Conservation (phyloP, 1,284 basidiomycete species). For the Gomphus sp. region DNA sequence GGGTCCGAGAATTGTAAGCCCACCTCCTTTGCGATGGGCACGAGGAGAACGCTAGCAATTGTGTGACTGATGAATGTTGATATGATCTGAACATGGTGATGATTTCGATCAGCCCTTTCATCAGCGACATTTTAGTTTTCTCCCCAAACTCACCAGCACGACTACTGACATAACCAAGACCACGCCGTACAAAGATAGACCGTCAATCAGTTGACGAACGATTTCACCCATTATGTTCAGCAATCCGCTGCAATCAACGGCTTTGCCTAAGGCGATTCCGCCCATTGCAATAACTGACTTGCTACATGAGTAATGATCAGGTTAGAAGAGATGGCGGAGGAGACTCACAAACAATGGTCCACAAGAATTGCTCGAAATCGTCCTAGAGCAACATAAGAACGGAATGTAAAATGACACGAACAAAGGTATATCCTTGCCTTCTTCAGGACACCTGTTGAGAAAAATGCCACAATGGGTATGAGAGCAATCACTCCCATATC, state of each 20-base stretch:
- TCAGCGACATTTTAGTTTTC: not conserved
- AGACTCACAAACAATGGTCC: conserved; percentile 69
- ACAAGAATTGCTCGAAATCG: conserved; percentile 91
- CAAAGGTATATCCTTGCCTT: conserved; percentile 49
- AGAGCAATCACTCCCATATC: conserved; percentile 99
- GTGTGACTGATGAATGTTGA: conserved; percentile 94
- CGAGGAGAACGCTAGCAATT: conserved; percentile 91
- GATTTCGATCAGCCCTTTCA: conserved; percentile 9
- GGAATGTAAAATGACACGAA: conserved; percentile 4
- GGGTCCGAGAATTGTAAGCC: conserved; percentile 59
- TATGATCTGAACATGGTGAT: conserved; percentile 40
- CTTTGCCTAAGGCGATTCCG: conserved; percentile 93
- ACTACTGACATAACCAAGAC: conserved; percentile 78
- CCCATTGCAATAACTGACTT: conserved; percentile 83
- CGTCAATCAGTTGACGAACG: conserved; percentile 65
- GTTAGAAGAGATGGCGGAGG: not conserved
- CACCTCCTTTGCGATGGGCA: conserved; percentile 92
- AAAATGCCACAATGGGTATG: conserved; percentile 90
- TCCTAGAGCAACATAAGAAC: conserved; percentile 40
- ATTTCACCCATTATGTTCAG: conserved; percentile 67
- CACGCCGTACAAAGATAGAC: conserved; percentile 70
- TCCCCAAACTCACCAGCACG: conserved; percentile 63
- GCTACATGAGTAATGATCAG: conserved; percentile 2
- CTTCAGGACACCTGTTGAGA: conserved; percentile 87
- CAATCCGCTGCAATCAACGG: conserved; percentile 85